A percentile compares a stretch with the other conserved stretches of the same genome.
phyloP scores from a whole-genome alignment of 2,329 filamentous ascomycete species.

The Cytospora piceae region DNA sequence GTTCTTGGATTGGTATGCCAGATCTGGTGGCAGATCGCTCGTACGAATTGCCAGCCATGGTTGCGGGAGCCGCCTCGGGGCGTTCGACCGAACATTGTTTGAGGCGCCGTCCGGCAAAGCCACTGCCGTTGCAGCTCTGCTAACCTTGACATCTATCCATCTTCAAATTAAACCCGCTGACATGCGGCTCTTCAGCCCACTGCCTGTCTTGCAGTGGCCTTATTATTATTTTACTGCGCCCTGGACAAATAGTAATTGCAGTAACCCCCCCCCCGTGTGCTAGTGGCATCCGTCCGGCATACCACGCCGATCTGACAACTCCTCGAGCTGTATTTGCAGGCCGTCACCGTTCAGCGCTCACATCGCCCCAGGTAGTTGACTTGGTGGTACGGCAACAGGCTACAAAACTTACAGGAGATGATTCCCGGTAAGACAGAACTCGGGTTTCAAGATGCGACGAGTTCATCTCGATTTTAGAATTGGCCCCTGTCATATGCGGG shows the following conservation, averaged over 20 bases:
- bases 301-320: background rate
- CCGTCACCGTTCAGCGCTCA: background rate
- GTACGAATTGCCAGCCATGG: slow-evolving; percentile 6
- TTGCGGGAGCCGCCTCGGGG: slow-evolving; percentile 19
- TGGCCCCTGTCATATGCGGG: background rate
- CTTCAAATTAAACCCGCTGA: slow-evolving; percentile 5
- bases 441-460: slow-evolving; percentile 7
- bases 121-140: slow-evolving; percentile 24
- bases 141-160: slow-evolving; percentile 16
- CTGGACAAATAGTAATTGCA: background rate
- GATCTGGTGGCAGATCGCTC: slow-evolving; percentile 8
- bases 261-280: background rate
- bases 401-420: background rate
- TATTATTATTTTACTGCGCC: background rate
- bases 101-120: slow-evolving; percentile 24
- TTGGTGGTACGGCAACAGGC: background rate
- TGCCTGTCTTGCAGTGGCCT: background rate
- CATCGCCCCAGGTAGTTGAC: background rate
- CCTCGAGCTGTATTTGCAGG: background rate
- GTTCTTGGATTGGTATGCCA: background rate
- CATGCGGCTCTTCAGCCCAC: slow-evolving; percentile 7
- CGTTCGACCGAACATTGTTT: slow-evolving; percentile 19
- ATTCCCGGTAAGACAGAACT: slow-evolving; percentile 14
- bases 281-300: background rate
- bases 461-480: slow-evolving; percentile 2